Evolutionary conservation across 2,329 filamentous ascomycete species (phyloP).

Genomic region (Metarhizium album): DNA sequence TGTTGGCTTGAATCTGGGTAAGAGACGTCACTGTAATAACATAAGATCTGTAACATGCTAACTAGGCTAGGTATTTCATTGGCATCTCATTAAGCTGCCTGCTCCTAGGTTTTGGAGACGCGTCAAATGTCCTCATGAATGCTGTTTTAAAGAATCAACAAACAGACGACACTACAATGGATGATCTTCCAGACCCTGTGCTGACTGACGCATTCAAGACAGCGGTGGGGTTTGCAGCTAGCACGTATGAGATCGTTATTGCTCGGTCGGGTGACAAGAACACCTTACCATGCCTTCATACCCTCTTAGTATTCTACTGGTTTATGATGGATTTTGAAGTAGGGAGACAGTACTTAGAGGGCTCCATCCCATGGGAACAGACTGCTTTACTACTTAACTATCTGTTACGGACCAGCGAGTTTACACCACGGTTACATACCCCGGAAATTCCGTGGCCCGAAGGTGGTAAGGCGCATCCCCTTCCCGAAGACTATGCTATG

Average conservation of each 20-base stretch:
- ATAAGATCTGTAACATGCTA: not conserved
- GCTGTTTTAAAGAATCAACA: conserved; percentile 20
- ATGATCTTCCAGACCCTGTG: conserved; percentile 4
- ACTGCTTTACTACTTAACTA: conserved; percentile 29
- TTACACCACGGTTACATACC: conserved; percentile 25
- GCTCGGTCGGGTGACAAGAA: conserved; percentile 44
- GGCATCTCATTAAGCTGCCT: conserved; percentile 21
- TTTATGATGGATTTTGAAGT: conserved; percentile 24
- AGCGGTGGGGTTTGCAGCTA: conserved; percentile 30
- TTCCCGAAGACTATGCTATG: conserved; percentile 60
- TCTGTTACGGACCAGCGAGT: conserved; percentile 15
- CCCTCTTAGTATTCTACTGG: conserved; percentile 47
- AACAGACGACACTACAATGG: no score
- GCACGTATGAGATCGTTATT: conserved; percentile 37
- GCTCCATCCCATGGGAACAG: conserved; percentile 40
- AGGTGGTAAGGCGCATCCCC: conserved; percentile 35
- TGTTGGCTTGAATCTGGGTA: conserved; percentile 41
- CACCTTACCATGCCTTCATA: conserved; percentile 51
- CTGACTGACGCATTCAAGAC: conserved; percentile 19
- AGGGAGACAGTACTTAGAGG: conserved; percentile 12
- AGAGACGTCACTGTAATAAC: conserved; percentile 1
- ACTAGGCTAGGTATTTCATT: conserved; percentile 19
- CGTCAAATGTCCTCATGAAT: conserved; percentile 35
- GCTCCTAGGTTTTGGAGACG: conserved; percentile 23
- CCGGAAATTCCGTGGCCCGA: conserved; percentile 36